phyloP scores from a whole-genome alignment of 306 rosid species.

The Prosopis cineraria region DNA sequence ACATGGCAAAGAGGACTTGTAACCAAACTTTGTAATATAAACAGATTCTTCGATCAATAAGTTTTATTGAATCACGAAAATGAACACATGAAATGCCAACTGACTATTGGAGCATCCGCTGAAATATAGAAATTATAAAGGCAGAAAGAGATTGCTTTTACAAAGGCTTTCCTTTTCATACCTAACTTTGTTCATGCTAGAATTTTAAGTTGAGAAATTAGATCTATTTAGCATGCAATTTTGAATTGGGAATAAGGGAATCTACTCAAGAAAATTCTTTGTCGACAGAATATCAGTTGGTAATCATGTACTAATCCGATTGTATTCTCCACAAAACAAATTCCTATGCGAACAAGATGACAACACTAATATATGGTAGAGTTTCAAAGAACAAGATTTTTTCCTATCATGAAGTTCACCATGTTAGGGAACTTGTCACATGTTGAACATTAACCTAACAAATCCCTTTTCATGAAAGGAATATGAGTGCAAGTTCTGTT shows the following conservation, averaged over 20 bases:
- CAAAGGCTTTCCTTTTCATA: not conserved
- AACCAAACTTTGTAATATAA: too few relatives aligned
- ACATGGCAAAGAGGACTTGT: too few relatives aligned
- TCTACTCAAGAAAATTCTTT: not conserved
- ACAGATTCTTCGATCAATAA: too few relatives aligned
- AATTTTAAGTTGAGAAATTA: not conserved
- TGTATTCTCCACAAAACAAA: not conserved
- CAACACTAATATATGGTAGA: not conserved
- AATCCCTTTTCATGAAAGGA: too few relatives aligned
- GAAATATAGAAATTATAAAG: too few relatives aligned
- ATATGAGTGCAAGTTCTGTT: slow-evolving; percentile 6
- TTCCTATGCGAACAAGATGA: not conserved
- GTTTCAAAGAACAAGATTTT: not conserved
- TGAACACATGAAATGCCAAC: too few relatives aligned
- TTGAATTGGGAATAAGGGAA: not conserved
- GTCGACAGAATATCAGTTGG: not conserved
- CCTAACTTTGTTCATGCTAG: not conserved
- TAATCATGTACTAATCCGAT: not conserved
- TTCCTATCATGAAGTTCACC: not conserved
- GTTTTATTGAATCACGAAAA: too few relatives aligned
- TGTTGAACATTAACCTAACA: not conserved
- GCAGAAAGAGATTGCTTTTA: too few relatives aligned
- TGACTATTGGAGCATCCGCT: too few relatives aligned
- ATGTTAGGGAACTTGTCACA: not conserved
- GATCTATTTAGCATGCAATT: not conserved